These are phyloP conservation scores for Funneliformis caledonium DNA, from an alignment of 371 early-diverging fungal species.

Conservation along the genomic window DNA sequence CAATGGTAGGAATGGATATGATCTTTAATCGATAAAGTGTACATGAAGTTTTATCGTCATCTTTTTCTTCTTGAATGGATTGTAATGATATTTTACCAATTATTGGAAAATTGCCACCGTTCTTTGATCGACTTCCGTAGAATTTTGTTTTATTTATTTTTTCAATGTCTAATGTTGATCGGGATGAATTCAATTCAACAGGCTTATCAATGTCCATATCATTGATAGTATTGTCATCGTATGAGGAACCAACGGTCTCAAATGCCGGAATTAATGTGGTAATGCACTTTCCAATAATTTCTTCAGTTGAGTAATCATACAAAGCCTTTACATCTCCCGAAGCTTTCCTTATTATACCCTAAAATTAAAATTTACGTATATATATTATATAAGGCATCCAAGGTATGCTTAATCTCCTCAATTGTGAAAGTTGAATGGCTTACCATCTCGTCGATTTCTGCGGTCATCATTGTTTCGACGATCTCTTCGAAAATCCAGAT, in stretches of 20 bases:
- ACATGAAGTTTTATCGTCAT: constrained; percentile 36
- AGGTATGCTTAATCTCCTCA: neutral
- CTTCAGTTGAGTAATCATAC: constrained; percentile 58
- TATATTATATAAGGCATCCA: neutral
- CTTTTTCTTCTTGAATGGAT: constrained; percentile 41
- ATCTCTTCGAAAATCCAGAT: constrained; percentile 79
- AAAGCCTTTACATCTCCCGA: constrained; percentile 59
- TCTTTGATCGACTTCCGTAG: constrained; percentile 62
- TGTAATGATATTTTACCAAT: constrained; percentile 49
- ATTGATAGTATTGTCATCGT: neutral
- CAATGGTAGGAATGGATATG: constrained; percentile 70
- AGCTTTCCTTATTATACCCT: constrained; percentile 60
- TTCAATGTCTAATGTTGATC: constrained; percentile 48
- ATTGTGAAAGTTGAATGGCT: neutral
- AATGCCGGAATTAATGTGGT: constrained; percentile 56
- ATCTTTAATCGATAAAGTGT: constrained; percentile 54
- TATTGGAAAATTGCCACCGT: constrained; percentile 65
- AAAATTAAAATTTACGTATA: constrained; percentile 7
- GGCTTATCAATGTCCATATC: neutral
- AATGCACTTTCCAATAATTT: constrained; percentile 54
- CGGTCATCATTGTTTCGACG: constrained; percentile 57
- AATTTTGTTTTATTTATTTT: constrained; percentile 60
- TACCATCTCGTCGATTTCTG: constrained; percentile 49
- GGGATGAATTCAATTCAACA: constrained; percentile 43
- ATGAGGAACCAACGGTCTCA: constrained; percentile 35